Evolutionary conservation across 2,329 filamentous ascomycete species (phyloP).

Genomic region (Clonostachys chloroleuca): DNA sequence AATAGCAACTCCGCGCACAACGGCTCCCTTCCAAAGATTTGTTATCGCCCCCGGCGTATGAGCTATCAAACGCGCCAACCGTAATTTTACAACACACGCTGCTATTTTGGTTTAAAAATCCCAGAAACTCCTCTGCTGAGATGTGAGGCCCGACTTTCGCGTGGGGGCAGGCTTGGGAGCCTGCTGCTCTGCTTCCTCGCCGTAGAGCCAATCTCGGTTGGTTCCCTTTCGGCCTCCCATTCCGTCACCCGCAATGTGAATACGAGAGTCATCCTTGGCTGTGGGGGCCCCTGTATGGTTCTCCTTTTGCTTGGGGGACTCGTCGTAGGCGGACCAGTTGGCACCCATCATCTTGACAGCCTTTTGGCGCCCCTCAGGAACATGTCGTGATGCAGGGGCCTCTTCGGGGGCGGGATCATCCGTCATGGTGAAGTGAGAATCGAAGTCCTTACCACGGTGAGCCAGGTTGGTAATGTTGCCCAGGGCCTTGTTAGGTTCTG

Average conservation of each 20-base stretch:
- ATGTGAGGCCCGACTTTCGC: conserved; percentile 23
- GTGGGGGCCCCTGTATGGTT: background rate
- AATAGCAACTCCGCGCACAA: conserved; percentile 1
- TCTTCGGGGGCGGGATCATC: conserved; percentile 56
- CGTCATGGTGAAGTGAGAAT: conserved; percentile 70
- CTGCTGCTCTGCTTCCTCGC: conserved; percentile 12
- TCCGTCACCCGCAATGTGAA: conserved; percentile 54
- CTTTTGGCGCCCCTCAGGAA: conserved; percentile 60
- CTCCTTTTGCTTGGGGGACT: conserved; percentile 42
- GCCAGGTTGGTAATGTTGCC: conserved; percentile 69
- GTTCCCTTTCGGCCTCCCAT: conserved; percentile 59
- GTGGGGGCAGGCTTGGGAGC: conserved; percentile 17
- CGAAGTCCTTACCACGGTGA: conserved; percentile 72
- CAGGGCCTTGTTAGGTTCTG: conserved; percentile 41
- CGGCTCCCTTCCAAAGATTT: no score
- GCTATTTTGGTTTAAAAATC: conserved; percentile 31
- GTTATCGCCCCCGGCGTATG: no score
- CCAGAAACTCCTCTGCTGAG: conserved; percentile 38
- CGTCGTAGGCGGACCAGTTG: conserved; percentile 52
- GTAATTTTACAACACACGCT: background rate
- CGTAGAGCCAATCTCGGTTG: conserved; percentile 52
- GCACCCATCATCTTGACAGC: conserved; percentile 70
- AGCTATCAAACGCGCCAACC: no score
- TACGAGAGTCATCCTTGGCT: conserved; percentile 6
- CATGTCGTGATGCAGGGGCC: conserved; percentile 30